Percentiles rank a stretch among this genome's conserved stretches.
phyloP scores from a whole-genome alignment of 1,284 basidiomycete species.

The Cryptococcus hybrid region DNA sequence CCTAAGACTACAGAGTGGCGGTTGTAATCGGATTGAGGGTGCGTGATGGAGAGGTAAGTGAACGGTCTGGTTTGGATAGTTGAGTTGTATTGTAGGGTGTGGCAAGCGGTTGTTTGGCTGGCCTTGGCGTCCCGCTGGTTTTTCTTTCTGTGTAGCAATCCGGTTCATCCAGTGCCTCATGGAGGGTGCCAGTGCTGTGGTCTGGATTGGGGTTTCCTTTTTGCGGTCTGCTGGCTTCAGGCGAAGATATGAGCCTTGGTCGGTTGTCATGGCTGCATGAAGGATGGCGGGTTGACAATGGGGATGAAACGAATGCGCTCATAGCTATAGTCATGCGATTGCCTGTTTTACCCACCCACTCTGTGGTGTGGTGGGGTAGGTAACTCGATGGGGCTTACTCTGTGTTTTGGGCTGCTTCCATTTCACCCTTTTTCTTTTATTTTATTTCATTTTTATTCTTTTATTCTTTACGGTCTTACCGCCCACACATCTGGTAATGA shows the following conservation, averaged over 20 bases:
- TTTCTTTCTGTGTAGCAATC: neutral
- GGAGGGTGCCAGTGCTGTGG: neutral
- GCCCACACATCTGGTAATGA: constrained; percentile 8
- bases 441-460: constrained; percentile 1
- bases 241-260: constrained; percentile 46
- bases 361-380: constrained; percentile 11
- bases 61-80: constrained; percentile 1
- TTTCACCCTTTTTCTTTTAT: constrained; percentile 1
- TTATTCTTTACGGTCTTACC: neutral
- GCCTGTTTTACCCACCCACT: constrained; percentile 13
- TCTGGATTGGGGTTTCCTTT: neutral
- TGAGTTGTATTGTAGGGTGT: neutral
- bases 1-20: constrained; percentile 16
- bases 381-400: constrained; percentile 51
- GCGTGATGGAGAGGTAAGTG: neutral
- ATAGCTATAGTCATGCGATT: constrained; percentile 50
- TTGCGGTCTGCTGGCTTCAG: constrained; percentile 7
- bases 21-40: neutral
- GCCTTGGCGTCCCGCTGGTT: neutral
- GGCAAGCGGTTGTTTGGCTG: neutral
- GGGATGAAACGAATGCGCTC: constrained; percentile 26
- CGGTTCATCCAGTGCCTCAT: neutral
- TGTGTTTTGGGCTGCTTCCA: constrained; percentile 38
- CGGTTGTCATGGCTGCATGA: neutral
- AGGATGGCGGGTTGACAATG: neutral